Evolutionary conservation across 352 stramenopile species (phyloP), one percentile per base, ranked within the genome.

Genomic region (Ophiocytium majus): DNA sequence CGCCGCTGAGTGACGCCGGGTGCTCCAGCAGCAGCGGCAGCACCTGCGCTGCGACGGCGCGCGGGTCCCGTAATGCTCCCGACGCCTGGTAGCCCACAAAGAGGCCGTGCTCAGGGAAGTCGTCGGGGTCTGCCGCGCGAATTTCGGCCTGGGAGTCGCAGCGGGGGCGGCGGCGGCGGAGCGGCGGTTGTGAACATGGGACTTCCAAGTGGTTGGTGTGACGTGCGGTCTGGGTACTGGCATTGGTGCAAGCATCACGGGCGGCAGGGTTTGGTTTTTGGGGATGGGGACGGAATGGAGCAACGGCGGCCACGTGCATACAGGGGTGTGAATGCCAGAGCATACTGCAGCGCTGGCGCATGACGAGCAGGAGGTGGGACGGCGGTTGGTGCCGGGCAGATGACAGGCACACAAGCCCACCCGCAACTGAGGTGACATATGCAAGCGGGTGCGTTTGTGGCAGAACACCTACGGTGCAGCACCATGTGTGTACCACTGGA

Each of bases 31-130:
- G 36, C 31, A 81, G 75, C 31, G 75, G 75, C 36, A 81, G 36
- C 31, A 81, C 36, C 1, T 17, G 31, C 75, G 28, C 34, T 5
- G 75, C 75, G 19, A 81, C 75, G 14, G 35, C 75, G 10, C 10
- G 1, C 5, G 75, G 75, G 37, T 28, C 32, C 75, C 5, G 10
- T 0, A 57, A 10, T 31, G 36, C 36, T 1, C 31, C 31, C 37
- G 75, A 10, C 5, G 31, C 19, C 10, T 57, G 31, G 36, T 81
- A 81, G 75, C 75, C 50, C 64, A 43, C 49, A 23, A 50, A 37
- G n/a, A 81, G 36, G 31, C 75, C 36, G 31, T 81, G 36, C 75
- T 57, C 31, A 43, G 31, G 75, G 75, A 81, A 81, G 75, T 81
- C 75, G 31, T 81, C 36, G 37, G 31, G 31, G 19, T 50, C 36